These are phyloP conservation scores for Eruca vesicaria DNA, from an alignment of 441 rosid species.

Conservation along the genomic window DNA sequence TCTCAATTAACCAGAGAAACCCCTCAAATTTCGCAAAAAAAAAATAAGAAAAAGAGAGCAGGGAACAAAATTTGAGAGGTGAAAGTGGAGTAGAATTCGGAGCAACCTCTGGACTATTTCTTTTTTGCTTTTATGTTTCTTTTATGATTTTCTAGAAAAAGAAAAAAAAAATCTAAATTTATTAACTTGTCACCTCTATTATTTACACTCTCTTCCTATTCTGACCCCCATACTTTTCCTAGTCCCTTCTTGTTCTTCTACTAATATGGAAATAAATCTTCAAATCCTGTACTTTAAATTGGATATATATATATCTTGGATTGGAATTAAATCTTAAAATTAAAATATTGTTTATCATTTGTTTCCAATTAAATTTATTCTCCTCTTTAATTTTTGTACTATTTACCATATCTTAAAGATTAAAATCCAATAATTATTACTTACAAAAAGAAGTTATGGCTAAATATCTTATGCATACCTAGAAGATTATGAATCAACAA, in stretches of 20 bases:
- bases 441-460: neutral
- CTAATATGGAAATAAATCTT: neutral
- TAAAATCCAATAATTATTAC: neutral
- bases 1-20: neutral
- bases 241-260: neutral
- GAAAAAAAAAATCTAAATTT: neutral
- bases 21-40: constrained; percentile 13
- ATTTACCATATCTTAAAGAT: neutral
- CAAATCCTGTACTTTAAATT: neutral
- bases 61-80: neutral
- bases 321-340: neutral
- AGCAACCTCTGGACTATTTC: constrained; percentile 2
- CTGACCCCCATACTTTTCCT: neutral
- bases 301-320: neutral
- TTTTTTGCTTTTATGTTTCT: neutral
- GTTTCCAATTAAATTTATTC: neutral
- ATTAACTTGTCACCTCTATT: neutral
- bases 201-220: neutral
- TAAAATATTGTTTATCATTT: neutral
- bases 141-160: neutral
- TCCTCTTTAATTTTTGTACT: neutral
- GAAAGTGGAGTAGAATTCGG: constrained; percentile 6
- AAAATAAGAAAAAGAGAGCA: neutral
- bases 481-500: neutral
- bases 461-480: neutral